Evolutionary conservation across 805 yeast species (phyloP), one percentile per base, ranked within the genome.

Genomic region (Candida sakaeoensis): DNA sequence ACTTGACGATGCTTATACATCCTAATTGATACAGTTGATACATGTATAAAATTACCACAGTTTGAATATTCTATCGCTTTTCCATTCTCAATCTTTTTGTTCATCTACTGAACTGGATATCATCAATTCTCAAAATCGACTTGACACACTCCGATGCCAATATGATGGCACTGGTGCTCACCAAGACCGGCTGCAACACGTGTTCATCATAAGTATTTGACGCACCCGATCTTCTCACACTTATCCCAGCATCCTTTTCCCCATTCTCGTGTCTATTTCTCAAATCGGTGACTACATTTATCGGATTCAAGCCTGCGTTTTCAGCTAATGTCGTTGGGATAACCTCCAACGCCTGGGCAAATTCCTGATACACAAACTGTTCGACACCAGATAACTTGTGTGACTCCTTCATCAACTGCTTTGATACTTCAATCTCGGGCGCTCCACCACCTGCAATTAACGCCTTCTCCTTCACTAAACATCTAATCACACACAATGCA

Each of bases 361-460:
- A 89, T 65, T 90, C 96, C 57, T 80, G 82, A 80, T 86, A 90
- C 52, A 95, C 90, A 48, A 87, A 79, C 41, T 91, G 90, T 61
- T 89, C 95, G 8, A 87, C 85, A 37, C 97, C 97, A 14, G 85
- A 76, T 49, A 84, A 70, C 39, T 77, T 68, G 48, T 80, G 74
- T 22, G 95, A 74, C 60, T 88, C 95, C 50, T 78, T 80, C 51
- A 76, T 68, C 49, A 89, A 66, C 10, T 77, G 76, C 47, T 91
- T 78, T 8, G 96, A 79, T 6, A 87, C 82, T 69, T 90, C 96
- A 49, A 89, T 80, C 65, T 89, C 97, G 33, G 98, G 95, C 5
- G 99, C 98, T 54, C 98, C 99, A 48, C 99, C 99, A 53, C 99
- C 99, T 10, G 98, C 96, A 66, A 93, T 89, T 57, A 85, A 70